These are phyloP conservation scores for Podila horticola DNA, from an alignment of 192 early-diverging fungal species.

Conservation along the genomic window DNA sequence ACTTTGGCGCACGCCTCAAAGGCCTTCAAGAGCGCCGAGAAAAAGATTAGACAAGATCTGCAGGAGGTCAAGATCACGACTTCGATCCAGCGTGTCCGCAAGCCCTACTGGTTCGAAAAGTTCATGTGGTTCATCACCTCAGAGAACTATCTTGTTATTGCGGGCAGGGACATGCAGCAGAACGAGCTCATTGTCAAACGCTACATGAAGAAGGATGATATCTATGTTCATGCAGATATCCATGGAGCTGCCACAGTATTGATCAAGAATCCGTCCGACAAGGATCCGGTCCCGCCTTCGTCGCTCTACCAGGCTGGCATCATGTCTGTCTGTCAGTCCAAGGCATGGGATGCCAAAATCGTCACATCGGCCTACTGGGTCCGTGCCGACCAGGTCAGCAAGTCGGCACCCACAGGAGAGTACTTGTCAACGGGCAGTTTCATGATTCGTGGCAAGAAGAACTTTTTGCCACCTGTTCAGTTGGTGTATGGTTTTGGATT, in stretches of 20 bases:
- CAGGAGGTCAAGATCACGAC: slow-evolving; percentile 79
- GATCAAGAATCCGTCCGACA: slow-evolving; percentile 80
- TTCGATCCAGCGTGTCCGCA: slow-evolving; percentile 86
- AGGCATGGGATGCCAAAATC: slow-evolving; percentile 98
- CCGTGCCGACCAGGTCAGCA: slow-evolving; percentile 79
- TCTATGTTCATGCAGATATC: slow-evolving; percentile 93
- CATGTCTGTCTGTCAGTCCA: slow-evolving; percentile 94
- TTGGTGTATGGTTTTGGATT: slow-evolving; percentile 97
- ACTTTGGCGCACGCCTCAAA: slow-evolving; percentile 85
- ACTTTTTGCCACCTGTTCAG: slow-evolving; percentile 92
- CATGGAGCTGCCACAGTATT: slow-evolving; percentile 92
- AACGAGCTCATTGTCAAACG: slow-evolving; percentile 91
- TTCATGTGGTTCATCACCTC: slow-evolving; percentile 95
- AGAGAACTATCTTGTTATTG: slow-evolving; percentile 93
- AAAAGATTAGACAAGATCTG: slow-evolving; percentile 86
- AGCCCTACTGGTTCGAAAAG: slow-evolving; percentile 98
- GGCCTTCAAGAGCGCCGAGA: slow-evolving; percentile 91
- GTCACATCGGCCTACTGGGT: slow-evolving; percentile 98
- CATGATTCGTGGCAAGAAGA: slow-evolving; percentile 95
- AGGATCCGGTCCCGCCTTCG: slow-evolving; percentile 80
- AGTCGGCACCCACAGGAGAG: slow-evolving; percentile 92
- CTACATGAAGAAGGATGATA: slow-evolving; percentile 75
- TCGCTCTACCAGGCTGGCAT: slow-evolving; percentile 95
- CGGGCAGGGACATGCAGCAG: slow-evolving; percentile 92
- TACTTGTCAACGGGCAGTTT: slow-evolving; percentile 91